These are phyloP conservation scores for Adansonia grandidieri DNA, from an alignment of 441 rosid species.

Conservation along the genomic window DNA sequence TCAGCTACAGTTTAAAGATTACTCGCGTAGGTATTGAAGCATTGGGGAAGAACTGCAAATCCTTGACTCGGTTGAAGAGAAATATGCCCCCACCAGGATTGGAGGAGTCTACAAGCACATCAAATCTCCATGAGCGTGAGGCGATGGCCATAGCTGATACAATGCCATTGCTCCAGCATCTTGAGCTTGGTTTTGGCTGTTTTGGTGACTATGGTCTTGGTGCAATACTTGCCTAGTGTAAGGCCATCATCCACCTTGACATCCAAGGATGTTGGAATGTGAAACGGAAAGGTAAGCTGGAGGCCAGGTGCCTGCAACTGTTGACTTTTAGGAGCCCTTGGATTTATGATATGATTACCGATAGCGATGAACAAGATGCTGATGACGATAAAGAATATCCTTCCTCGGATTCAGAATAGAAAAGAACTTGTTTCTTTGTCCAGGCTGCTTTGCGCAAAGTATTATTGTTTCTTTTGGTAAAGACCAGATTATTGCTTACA, in stretches of 20 bases:
- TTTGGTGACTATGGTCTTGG: conserved; percentile 7
- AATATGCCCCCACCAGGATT: conserved; percentile 20
- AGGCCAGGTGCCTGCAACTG: conserved; percentile 10
- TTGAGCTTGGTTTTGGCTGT: conserved; percentile 18
- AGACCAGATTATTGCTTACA: background rate
- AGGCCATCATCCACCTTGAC: conserved; percentile 16
- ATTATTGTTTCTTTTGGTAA: background rate
- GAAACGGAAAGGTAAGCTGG: conserved; percentile 13
- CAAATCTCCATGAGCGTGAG: conserved; percentile 5
- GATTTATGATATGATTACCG: background rate
- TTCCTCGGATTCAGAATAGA: conserved; percentile 15
- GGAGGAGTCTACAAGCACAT: background rate
- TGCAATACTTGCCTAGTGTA: conserved; percentile 17
- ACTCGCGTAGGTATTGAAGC: conserved; percentile 3
- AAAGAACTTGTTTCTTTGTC: conserved; percentile 3
- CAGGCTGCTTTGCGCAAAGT: background rate
- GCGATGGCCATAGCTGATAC: conserved; percentile 7
- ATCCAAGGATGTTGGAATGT: conserved; percentile 21
- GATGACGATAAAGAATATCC: conserved; percentile 7
- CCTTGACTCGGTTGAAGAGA: conserved; percentile 19
- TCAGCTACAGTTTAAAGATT: conserved; percentile 20
- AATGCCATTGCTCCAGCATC: conserved; percentile 23
- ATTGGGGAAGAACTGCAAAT: conserved; percentile 23
- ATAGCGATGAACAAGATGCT: background rate
- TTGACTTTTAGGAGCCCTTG: conserved; percentile 9